Evolutionary conservation across 306 rosid genomes (phyloP), one percentile per base, ranked within the genome.

Genomic region (Pyrus communis): DNA sequence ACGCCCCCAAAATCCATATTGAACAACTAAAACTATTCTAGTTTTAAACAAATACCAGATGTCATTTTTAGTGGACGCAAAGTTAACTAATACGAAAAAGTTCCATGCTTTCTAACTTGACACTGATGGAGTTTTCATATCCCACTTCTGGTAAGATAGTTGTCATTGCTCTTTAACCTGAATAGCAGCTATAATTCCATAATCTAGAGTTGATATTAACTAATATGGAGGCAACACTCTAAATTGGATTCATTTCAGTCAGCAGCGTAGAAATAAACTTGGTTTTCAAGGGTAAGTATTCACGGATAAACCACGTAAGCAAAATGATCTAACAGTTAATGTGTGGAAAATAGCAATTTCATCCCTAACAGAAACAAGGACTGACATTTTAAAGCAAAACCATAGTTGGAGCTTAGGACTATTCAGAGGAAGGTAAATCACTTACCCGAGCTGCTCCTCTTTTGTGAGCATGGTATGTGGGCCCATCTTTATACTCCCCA

Each of bases 401-500:
- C 46, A 72, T 11, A 64, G 72, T 54, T 42, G 40, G 40, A 69
- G 45, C 75, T 81, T 33, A 78, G 66, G 57, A 54, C 33, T 15
- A 80, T 40, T 42, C 35, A 52, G 25, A 57, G 61, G 15, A 21
- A 72, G 75, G 31, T 70, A 73, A 74, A 46, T 45, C 35, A 85
- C 81, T 86, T 91, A 96, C 99, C 96, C 99, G 92, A 23, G 99
- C 95, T 35, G 92, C 84, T 82, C 90, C 98, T 87, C 87, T 87
- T 84, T 87, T 86, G 87, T 91, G 97, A 82, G 92, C 89, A 80
- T 76, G 97, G 82, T 91, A 96, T 67, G 99, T 93, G 27, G 93
- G 90, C 19, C 99, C 99, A 54, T 91, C 98, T 88, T 96, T 96
- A 74, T 88, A 96, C 84, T 96, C 99, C 69, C 99, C 99, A 63